Evolutionary conservation across 2,329 filamentous ascomycete species (phyloP), one percentile per base, ranked within the genome.

Genomic region (Talaromyces pinophilus): DNA sequence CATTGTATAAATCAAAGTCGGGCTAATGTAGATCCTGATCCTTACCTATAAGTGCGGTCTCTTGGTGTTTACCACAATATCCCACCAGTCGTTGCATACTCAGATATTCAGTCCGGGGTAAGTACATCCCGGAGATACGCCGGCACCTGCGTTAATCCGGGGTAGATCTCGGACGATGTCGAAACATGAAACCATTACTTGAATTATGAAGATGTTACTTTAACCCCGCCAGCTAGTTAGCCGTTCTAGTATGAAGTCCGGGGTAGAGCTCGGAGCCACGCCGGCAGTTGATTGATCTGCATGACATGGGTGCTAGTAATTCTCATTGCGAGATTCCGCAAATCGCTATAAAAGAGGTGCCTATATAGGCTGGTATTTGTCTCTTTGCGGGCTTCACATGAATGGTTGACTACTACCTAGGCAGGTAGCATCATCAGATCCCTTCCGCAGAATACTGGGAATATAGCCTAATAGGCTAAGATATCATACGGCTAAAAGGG

Each of bases 401-500:
- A 54, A 54, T n/a, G 52, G 52, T 19, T 11, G 52, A 15, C 6
- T 3, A 6, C 52, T 19, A 6, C 52, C 17, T 22, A 57, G 48
- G 33, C 7, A 42, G 5, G 50, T 54, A 54, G 50, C 3, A 33
- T 54, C 28, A 3, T 52, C 48, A 30, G 48, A 52, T 30, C 15
- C 25, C 19, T 17, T 54, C 48, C 48, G 25, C 48, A 30, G 28
- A 6, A 52, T 33, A 11, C 48, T 4, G 48, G 22, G 15, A 2
- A 38, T 57, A 15, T 57, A 57, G n/a, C 33, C 54, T 38, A 57
- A 25, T 38, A 57, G 54, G 54, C 33, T 40, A 57, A 57, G 40
- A 57, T 0, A 55, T 22, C 5, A 4, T 4, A 15, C 54, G 54
- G 30, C 7, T 38, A 40, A 54, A 57, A 40, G 11, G 5, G 11